Conservation (phyloP, 305 asterid genomes). For the Fraxinus paxiana region DNA sequence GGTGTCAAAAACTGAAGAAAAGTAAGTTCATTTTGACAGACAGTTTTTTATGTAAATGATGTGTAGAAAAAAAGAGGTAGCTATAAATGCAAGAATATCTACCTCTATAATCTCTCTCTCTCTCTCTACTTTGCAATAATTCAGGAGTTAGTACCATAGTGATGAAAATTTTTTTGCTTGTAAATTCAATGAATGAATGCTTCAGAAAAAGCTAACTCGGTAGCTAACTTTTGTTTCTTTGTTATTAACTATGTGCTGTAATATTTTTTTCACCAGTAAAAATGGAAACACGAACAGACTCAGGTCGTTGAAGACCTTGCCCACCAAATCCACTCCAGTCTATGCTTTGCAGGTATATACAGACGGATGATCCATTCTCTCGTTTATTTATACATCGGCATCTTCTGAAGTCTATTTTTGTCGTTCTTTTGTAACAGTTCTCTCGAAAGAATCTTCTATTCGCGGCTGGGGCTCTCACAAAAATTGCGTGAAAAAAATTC, state of each 20-base stretch:
- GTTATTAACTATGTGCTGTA: background rate
- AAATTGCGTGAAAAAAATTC: conserved; percentile 17
- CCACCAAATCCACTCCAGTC: conserved; percentile 85
- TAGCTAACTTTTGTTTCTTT: background rate
- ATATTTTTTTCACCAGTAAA: conserved; percentile 38
- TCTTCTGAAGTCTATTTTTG: conserved; percentile 10
- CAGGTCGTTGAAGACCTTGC: conserved; percentile 74
- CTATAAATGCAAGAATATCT: background rate
- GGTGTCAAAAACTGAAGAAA: conserved; percentile 62
- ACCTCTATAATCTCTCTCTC: background rate
- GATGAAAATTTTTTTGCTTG: background rate
- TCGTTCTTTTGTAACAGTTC: conserved; percentile 47
- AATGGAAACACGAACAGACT: conserved; percentile 61
- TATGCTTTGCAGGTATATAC: conserved; percentile 68
- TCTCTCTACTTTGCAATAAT: background rate
- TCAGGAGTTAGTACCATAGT: background rate
- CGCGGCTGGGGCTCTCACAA: conserved; percentile 88
- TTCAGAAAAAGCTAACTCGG: background rate
- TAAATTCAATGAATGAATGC: background rate
- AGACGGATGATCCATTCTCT: background rate
- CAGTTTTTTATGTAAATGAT: background rate
- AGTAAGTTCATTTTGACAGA: conserved; percentile 36
- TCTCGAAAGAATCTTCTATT: conserved; percentile 88
- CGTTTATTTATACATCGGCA: background rate
- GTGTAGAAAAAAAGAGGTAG: background rate